Conservation (phyloP, 106 monocot species). For the Narthecium ossifragum region DNA sequence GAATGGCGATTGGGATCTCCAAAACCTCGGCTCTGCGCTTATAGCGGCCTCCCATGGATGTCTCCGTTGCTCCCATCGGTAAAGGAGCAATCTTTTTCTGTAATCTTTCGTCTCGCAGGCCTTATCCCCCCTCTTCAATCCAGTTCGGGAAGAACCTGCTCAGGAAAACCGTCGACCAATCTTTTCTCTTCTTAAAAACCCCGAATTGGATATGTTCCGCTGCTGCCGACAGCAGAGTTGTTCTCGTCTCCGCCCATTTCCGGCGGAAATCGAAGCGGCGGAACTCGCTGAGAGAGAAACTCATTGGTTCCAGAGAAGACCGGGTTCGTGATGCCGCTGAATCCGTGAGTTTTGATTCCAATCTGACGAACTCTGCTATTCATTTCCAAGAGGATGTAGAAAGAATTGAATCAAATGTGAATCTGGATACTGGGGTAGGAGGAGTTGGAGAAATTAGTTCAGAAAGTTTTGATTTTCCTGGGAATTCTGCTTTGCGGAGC, state of each 20-base stretch:
- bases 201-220: constrained; percentile 4
- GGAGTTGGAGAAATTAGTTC: constrained; percentile 2
- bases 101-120: neutral
- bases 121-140: neutral
- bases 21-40: no score
- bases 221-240: neutral
- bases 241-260: constrained; percentile 10
- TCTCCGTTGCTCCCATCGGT: neutral
- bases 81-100: constrained; percentile 24
- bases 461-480: neutral
- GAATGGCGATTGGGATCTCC: no score
- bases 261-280: constrained; percentile 24
- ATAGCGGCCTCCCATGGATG: no score
- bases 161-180: constrained; percentile 1
- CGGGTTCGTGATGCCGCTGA: constrained; percentile 25
- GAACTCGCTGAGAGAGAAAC: constrained; percentile 57
- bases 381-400: neutral
- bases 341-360: neutral
- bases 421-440: constrained; percentile 5
- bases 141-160: neutral
- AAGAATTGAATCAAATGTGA: neutral
- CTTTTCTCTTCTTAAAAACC: constrained; percentile 14
- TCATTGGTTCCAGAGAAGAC: constrained; percentile 6
- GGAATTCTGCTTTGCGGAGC: constrained; percentile 34
- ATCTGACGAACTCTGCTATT: neutral